phyloP scores from a whole-genome alignment of 768 basidiomycete genomes.

The Hericium alpestre region DNA sequence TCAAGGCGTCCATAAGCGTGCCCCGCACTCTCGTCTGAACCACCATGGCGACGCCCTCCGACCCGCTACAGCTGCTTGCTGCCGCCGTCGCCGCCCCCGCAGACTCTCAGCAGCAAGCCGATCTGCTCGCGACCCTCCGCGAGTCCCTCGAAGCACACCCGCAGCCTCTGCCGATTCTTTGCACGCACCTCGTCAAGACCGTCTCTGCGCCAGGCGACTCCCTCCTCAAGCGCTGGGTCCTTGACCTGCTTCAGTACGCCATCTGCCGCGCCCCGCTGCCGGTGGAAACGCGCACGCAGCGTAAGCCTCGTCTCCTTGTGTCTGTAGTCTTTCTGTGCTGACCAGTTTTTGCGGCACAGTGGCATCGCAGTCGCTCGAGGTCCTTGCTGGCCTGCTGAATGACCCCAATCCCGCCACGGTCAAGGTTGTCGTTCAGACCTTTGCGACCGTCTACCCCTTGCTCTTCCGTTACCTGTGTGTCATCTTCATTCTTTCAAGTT shows the following conservation, averaged over 20 bases:
- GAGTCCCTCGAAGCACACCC: slow-evolving; percentile 78
- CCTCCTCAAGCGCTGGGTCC: slow-evolving; percentile 82
- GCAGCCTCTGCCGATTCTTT: slow-evolving; percentile 71
- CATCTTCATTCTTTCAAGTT: slow-evolving; percentile 1
- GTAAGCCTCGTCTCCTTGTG: slow-evolving; percentile 50
- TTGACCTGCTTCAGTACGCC: slow-evolving; percentile 84
- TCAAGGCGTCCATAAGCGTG: not conserved
- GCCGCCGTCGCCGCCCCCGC: slow-evolving; percentile 68
- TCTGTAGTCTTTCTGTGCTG: slow-evolving; percentile 19
- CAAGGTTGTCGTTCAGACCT: slow-evolving; percentile 72
- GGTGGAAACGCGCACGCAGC: slow-evolving; percentile 65
- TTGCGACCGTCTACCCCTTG: slow-evolving; percentile 76
- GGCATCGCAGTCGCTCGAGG: slow-evolving; percentile 66
- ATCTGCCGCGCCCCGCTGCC: slow-evolving; percentile 70
- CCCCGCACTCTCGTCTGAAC: not conserved
- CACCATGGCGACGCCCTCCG: slow-evolving; percentile 57
- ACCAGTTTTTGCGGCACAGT: slow-evolving; percentile 34
- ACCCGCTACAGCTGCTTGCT: slow-evolving; percentile 75
- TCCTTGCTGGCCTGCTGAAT: slow-evolving; percentile 56
- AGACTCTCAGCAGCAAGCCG: slow-evolving; percentile 84
- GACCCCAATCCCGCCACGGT: slow-evolving; percentile 56
- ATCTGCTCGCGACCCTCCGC: slow-evolving; percentile 66
- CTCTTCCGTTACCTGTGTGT: slow-evolving; percentile 77
- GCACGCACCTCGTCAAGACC: slow-evolving; percentile 65
- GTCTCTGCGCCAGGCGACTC: slow-evolving; percentile 74